Percentiles rank a stretch among this genome's conserved stretches.
Conservation (phyloP, 1,284 basidiomycete species). For the Ustilago tritici region DNA sequence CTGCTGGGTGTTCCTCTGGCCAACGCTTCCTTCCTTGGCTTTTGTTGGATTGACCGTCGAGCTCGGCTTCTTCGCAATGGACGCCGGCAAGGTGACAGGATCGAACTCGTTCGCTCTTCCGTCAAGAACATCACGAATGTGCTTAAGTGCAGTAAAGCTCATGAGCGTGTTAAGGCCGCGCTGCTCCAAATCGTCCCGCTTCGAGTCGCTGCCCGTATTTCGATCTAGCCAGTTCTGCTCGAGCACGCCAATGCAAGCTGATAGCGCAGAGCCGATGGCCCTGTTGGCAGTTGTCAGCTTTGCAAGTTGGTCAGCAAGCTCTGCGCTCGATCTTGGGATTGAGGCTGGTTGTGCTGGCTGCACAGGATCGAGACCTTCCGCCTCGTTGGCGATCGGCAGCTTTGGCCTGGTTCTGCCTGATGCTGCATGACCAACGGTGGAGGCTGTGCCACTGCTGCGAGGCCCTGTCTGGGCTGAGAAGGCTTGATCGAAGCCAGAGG, state of each 20-base stretch:
- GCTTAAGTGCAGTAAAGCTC: slow-evolving; percentile 61
- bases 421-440: slow-evolving; percentile 29
- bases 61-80: not conserved
- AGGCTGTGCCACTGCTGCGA: slow-evolving; percentile 10
- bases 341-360: not conserved
- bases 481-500: slow-evolving; percentile 42
- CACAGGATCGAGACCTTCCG: not conserved
- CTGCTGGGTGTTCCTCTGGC: not conserved
- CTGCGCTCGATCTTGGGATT: slow-evolving; percentile 8
- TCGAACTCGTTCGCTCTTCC: slow-evolving; percentile 56
- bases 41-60: not conserved
- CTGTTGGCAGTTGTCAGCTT: slow-evolving; percentile 45
- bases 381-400: not conserved
- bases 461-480: slow-evolving; percentile 27
- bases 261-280: slow-evolving; percentile 48
- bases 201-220: not conserved
- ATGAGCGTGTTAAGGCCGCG: slow-evolving; percentile 47
- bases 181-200: slow-evolving; percentile 18
- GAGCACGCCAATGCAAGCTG: slow-evolving; percentile 42
- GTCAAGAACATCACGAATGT: slow-evolving; percentile 59
- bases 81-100: slow-evolving; percentile 35
- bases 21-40: not conserved
- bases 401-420: slow-evolving; percentile 11
- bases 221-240: slow-evolving; percentile 45
- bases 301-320: slow-evolving; percentile 22